phyloP scores from a whole-genome alignment of 495 filamentous ascomycete species.

The Mytilinidion resinicola region DNA sequence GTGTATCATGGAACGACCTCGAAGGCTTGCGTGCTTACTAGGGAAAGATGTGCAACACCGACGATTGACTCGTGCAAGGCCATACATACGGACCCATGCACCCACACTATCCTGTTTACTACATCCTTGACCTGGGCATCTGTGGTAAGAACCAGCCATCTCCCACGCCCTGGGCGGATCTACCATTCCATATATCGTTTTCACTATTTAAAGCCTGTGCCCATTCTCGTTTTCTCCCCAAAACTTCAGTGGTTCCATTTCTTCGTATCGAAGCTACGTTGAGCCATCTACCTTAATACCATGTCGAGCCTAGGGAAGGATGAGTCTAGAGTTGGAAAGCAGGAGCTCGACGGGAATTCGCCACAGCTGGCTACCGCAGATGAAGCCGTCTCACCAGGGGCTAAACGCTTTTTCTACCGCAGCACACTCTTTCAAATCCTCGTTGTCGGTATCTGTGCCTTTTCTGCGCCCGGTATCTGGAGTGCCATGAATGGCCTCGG shows the following conservation, averaged over 20 bases:
- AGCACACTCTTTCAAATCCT: constrained; percentile 23
- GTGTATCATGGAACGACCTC: background rate
- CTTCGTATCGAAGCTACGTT: background rate
- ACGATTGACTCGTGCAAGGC: background rate
- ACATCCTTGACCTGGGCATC: background rate
- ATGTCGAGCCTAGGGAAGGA: background rate
- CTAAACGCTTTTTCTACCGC: constrained; percentile 9
- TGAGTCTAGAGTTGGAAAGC: background rate
- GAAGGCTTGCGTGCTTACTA: constrained; percentile 3
- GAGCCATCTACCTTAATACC: background rate
- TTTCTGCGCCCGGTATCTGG: constrained; percentile 22
- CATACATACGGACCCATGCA: background rate
- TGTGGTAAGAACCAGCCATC: no score
- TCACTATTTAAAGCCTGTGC: background rate
- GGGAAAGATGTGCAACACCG: background rate
- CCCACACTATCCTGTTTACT: background rate
- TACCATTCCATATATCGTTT: background rate
- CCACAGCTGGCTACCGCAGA: background rate
- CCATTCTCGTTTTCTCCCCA: background rate
- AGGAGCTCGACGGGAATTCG: background rate
- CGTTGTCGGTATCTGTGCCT: constrained; percentile 22
- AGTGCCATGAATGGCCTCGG: constrained; percentile 23
- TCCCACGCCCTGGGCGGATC: no score
- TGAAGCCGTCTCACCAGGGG: background rate
- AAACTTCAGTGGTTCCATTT: background rate